Evolutionary conservation across 129 eudicot species (phyloP).

Genomic region (Glebionis coronaria): DNA sequence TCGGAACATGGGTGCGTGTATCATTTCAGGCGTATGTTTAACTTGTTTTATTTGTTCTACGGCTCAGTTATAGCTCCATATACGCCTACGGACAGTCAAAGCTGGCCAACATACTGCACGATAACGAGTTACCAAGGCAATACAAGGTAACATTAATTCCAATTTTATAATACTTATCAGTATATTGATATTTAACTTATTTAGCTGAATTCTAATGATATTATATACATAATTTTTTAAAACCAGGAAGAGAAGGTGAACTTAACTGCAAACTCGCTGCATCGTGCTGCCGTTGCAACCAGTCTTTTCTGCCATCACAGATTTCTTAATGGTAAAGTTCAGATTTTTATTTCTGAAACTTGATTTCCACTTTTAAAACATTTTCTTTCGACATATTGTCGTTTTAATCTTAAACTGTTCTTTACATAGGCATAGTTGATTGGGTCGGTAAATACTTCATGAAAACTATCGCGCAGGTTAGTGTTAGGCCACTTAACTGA

Average conservation of each 20-base stretch:
- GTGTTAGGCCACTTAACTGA: not conserved
- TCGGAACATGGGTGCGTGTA: not conserved
- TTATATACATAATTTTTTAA: not conserved
- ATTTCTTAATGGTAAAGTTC: conserved; percentile 29
- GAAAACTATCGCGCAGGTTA: conserved; percentile 71
- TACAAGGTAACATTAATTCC: conserved; percentile 40
- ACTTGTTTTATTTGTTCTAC: not conserved
- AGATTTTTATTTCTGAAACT: not conserved
- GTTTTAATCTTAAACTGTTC: conserved; percentile 12
- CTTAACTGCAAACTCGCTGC: conserved; percentile 67
- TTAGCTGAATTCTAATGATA: conserved; percentile 1
- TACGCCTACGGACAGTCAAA: conserved; percentile 82
- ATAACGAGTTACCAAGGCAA: conserved; percentile 70
- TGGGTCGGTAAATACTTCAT: conserved; percentile 50
- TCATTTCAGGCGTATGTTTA: not conserved
- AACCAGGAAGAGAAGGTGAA: conserved; percentile 54
- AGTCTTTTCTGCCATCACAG: conserved; percentile 41
- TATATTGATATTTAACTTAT: not conserved
- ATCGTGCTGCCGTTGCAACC: conserved; percentile 62
- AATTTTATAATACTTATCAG: not conserved
- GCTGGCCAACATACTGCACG: conserved; percentile 79
- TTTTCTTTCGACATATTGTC: not conserved
- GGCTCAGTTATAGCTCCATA: conserved; percentile 50
- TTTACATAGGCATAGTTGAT: conserved; percentile 42
- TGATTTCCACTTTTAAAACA: not conserved